Conservation (phyloP, 176 grass and related monocot genomes). For the Aegilops tauschii region DNA sequence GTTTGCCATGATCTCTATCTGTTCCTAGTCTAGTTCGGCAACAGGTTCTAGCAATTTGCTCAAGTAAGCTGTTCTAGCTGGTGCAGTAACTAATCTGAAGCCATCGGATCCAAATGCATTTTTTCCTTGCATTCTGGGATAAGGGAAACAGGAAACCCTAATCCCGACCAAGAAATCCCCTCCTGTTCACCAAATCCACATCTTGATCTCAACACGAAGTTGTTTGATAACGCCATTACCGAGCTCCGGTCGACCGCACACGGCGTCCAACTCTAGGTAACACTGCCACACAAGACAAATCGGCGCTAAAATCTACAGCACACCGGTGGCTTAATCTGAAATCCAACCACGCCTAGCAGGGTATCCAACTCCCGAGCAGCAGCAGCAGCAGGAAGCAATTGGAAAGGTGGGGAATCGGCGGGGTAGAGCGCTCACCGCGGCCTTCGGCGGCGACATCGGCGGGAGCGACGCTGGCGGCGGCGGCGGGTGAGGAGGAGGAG, state of each 20-base stretch:
- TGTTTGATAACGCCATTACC: background rate
- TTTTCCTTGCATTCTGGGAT: background rate
- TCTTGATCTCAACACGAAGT: background rate
- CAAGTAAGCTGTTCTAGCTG: background rate
- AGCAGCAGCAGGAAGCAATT: background rate
- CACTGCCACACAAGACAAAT: background rate
- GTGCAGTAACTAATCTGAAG: background rate
- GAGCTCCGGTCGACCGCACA: rapidly evolving
- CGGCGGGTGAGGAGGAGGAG: background rate
- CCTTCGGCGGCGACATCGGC: constrained; percentile 12
- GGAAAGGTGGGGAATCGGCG: background rate
- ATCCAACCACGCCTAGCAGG: background rate
- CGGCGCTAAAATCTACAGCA: background rate
- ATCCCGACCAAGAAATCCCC: background rate
- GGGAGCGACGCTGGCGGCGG: background rate
- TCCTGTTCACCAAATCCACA: background rate
- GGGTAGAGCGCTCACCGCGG: constrained; percentile 29
- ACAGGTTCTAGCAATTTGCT: background rate
- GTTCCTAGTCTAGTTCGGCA: background rate
- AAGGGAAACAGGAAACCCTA: background rate
- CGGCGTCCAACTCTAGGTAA: background rate
- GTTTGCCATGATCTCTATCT: background rate
- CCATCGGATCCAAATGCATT: background rate
- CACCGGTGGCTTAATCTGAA: background rate
- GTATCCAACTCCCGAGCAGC: background rate